Base-by-base conservation (phyloP, 345 rosid species). In the Hibiscus tridactylites region DNA sequence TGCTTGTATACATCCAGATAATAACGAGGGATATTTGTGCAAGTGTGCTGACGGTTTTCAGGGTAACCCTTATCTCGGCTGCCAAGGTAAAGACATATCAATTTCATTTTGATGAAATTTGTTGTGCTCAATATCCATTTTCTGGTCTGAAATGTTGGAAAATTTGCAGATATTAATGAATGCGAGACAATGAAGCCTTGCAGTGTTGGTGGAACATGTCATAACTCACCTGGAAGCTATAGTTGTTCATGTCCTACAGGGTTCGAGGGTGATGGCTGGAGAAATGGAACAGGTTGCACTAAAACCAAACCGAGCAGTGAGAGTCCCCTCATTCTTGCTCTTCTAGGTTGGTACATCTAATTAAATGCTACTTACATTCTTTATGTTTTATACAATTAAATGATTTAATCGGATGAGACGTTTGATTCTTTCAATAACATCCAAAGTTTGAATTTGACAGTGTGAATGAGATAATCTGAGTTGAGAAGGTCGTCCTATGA, bases 81-180 rank as follows among this genome's bases (percentile, higher is more conserved):
- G 24, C 24, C 58, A 53, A 53, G 58, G 58, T 53, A 53, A 52
- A 5, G 57, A 0, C 1, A 6, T 53, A 1, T 2, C 9, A n/a
- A 5, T 1, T 52, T 53, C 58, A 53, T 6, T 53, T 52, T 52
- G 19, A 52, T 0, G 57, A 52, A 52, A 16, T 52, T 6, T 15
- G 9, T 46, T 35, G 37, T 35, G 37, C 37, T 35, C 5, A 35
- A 35, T 3, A 35, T 35, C 37, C 37, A 3, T 13, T 9, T 37
- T 15, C 4, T 53, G 8, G 0, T 62, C 37, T 2, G 12, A 16
- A 33, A 15, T 9, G 35, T 15, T 10, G 1, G 11, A 26, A 10
- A 16, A 7, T 7, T 46, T 13, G 0, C 11, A 77, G 76, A 77
- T 44, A 61, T 61, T 2, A 24, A 77, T 39, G 70, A 77, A 31